phyloP scores from a whole-genome alignment of 192 early-diverging fungal species.

The Geranomyces variabilis region DNA sequence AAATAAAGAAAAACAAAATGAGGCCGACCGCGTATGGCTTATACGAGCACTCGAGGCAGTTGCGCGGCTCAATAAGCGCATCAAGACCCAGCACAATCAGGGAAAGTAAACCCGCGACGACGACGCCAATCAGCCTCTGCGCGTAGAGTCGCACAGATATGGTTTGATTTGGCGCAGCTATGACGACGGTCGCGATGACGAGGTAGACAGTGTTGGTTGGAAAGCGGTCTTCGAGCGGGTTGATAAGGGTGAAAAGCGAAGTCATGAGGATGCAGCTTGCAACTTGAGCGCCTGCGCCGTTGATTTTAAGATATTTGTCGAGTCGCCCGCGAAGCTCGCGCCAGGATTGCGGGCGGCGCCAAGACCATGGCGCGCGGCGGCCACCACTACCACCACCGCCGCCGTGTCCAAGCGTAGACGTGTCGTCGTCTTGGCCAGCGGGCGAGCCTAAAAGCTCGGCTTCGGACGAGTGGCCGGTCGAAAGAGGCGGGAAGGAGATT shows the following conservation, averaged over 20 bases:
- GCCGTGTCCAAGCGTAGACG: too few relatives aligned
- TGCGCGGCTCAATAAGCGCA: constrained; percentile 6
- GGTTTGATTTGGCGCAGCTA: constrained; percentile 30
- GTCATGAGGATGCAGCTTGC: constrained; percentile 19
- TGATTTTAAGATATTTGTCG: constrained; percentile 21
- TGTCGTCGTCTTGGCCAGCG: background rate
- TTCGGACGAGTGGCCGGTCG: background rate
- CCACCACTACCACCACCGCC: too few relatives aligned
- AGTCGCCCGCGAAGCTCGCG: constrained; percentile 6
- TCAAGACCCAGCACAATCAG: constrained; percentile 23
- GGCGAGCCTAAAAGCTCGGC: background rate
- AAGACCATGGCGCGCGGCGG: background rate
- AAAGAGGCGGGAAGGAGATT: background rate
- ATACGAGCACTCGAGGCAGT: constrained; percentile 22
- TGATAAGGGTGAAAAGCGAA: constrained; percentile 27
- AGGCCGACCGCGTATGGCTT: constrained; percentile 31
- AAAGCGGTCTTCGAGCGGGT: constrained; percentile 14
- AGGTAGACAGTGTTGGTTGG: constrained; percentile 28
- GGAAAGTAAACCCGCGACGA: constrained; percentile 17
- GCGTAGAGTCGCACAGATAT: constrained; percentile 25
- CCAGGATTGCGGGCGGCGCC: constrained; percentile 1
- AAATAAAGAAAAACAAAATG: constrained; percentile 29
- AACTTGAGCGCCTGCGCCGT: constrained; percentile 29
- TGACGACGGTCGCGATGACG: constrained; percentile 20
- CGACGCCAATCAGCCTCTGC: constrained; percentile 28